Percentiles rank a stretch among this genome's conserved stretches.
These are phyloP conservation scores for Saturnispora zaruensis DNA, from an alignment of 805 yeast genomes.

Conservation along the genomic window DNA sequence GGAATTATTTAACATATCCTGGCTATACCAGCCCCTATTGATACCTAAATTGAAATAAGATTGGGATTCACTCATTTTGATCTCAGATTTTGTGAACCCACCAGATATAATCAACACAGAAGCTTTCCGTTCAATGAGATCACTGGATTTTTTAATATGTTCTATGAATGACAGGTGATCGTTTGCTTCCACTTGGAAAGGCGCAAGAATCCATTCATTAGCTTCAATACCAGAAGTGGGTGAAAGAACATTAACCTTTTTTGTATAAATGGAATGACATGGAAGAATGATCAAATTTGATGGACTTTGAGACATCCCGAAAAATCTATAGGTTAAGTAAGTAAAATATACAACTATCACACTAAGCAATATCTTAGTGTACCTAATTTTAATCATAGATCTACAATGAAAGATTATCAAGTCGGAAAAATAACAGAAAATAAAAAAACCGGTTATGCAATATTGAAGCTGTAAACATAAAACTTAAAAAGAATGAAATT, in stretches of 20 bases:
- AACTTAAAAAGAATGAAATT: too few species aligned
- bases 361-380: neutral
- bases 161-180: conserved; percentile 60
- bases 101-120: conserved; percentile 35
- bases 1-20: neutral
- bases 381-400: neutral
- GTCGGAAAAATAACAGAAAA: neutral
- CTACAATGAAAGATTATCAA: neutral
- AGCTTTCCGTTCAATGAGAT: conserved; percentile 23
- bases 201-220: conserved; percentile 57
- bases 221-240: conserved; percentile 33
- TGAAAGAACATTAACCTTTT: neutral
- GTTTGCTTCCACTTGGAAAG: conserved; percentile 59
- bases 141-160: conserved; percentile 45
- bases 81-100: conserved; percentile 56
- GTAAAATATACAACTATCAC: neutral
- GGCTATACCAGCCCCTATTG: conserved; percentile 23
- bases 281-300: conserved; percentile 39
- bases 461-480: too few species aligned
- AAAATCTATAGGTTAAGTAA: neutral
- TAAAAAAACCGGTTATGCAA: neutral
- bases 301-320: neutral
- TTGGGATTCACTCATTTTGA: conserved; percentile 46
- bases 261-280: conserved; percentile 28
- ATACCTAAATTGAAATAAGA: conserved; percentile 44